Base-by-base conservation (phyloP, 768 basidiomycete species). In the Phlebiopsis gigantea region DNA sequence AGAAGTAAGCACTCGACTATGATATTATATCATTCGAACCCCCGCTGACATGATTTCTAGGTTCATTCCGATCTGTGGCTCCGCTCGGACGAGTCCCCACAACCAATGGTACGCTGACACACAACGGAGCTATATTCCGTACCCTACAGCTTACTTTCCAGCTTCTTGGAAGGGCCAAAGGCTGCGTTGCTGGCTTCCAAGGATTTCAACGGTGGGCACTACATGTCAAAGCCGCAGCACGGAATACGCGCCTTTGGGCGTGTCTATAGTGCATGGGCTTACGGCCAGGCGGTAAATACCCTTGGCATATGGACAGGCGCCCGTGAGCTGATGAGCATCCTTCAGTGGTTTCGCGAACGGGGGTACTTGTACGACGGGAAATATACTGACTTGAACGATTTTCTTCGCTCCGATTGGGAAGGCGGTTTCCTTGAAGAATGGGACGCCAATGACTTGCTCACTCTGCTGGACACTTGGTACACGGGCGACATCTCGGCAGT, bases 91-190 rank as follows among this genome's bases (percentile, higher is more conserved):
- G 12, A 80, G 78, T 63, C 75, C 73, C 8, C 80, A 83, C 60
- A 83, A 82, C 58, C 71, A 77, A 71, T 79, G 78, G 81, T 80
- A 63, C 15, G 70, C 60, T 8, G 29, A 46, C 44, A 19, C 19
- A 15, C n/a, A n/a, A n/a, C n/a, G n/a, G n/a, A n/a, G n/a, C n/a
- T n/a, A n/a, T n/a, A n/a, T n/a, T n/a, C n/a, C n/a, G n/a, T n/a
- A n/a, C n/a, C n/a, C n/a, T n/a, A n/a, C n/a, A n/a, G n/a, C n/a
- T n/a, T n/a, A n/a, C n/a, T n/a, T n/a, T 6, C 19, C 14, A 83
- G 82, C 63, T 82, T 83, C 68, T 65, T 84, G 21, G 83, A 85
- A 68, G 81, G 82, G 0, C 79, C 80, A 5, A 83, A 80, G 63
- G 73, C 79, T 14, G 80, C 83, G 2, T 68, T 84, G 46, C 54